phyloP scores from a whole-genome alignment of 202 grass and related monocot genomes.

The Hordeum pubiflorum region DNA sequence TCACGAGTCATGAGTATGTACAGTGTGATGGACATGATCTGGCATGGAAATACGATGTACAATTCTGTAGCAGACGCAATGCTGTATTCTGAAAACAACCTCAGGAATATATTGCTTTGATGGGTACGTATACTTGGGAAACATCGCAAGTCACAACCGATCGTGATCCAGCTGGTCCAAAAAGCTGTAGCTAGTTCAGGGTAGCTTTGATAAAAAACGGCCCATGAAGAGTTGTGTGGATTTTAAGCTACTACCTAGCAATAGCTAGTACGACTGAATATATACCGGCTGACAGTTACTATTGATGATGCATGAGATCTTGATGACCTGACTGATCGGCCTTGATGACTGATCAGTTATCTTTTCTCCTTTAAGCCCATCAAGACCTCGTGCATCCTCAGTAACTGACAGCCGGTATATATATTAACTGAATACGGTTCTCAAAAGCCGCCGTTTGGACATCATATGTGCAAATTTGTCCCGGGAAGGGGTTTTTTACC shows the following conservation, averaged over 20 bases:
- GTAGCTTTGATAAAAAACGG: not conserved
- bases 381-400: not conserved
- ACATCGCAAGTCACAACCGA: constrained; percentile 12
- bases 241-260: not conserved
- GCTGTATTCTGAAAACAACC: not conserved
- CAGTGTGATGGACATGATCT: not conserved
- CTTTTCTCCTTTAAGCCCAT: not conserved
- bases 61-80: not conserved
- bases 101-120: not conserved
- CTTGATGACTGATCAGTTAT: not conserved
- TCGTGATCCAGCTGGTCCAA: not conserved
- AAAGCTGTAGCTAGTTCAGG: not conserved
- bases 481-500: no score
- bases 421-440: not conserved
- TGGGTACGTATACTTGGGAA: not conserved
- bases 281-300: not conserved
- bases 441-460: not conserved
- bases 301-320: not conserved
- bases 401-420: not conserved
- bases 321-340: no score
- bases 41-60: not conserved
- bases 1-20: not conserved
- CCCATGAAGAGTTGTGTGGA: not conserved
- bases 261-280: not conserved
- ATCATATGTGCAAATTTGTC: not conserved